A percentile compares a stretch with the other conserved stretches of the same genome.
Conservation (phyloP, 1,284 basidiomycete species). For the Ustilago hordei region DNA sequence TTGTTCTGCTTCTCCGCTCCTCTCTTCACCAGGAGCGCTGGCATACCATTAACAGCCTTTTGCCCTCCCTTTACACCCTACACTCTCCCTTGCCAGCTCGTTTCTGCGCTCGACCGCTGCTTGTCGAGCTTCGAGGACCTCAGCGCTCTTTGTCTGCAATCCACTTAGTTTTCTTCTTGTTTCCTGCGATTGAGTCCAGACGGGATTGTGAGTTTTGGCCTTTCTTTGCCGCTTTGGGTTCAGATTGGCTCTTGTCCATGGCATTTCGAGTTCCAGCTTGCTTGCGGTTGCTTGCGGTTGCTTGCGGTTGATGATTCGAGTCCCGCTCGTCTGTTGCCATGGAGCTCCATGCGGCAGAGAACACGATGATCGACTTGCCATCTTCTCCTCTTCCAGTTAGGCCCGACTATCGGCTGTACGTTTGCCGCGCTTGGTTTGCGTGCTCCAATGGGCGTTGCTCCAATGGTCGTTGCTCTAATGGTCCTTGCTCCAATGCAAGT, state of each 20-base stretch:
- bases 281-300: background rate
- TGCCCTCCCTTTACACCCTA: too few relatives aligned
- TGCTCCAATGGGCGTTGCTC: background rate
- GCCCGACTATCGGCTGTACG: background rate
- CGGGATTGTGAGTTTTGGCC: background rate
- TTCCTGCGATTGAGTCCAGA: too few relatives aligned
- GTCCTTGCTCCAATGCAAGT: too few relatives aligned
- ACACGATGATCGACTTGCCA: background rate
- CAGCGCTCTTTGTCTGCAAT: too few relatives aligned
- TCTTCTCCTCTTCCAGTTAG: background rate
- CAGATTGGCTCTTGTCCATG: background rate
- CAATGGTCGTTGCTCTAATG: too few relatives aligned
- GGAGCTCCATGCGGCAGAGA: background rate
- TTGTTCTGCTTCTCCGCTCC: too few relatives aligned
- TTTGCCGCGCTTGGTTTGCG: background rate
- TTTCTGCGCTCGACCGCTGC: too few relatives aligned
- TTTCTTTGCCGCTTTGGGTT: slow-evolving; percentile 17
- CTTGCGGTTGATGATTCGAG: background rate
- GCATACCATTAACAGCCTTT: too few relatives aligned
- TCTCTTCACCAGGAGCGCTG: too few relatives aligned
- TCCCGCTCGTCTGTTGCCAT: background rate
- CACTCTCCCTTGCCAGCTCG: too few relatives aligned
- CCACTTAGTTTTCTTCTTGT: too few relatives aligned
- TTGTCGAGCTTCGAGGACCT: too few relatives aligned
- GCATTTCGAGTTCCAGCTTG: background rate